These are phyloP conservation scores for Teratosphaeria pseudoeucalypti DNA, from an alignment of 2,329 filamentous ascomycete species.

Conservation along the genomic window DNA sequence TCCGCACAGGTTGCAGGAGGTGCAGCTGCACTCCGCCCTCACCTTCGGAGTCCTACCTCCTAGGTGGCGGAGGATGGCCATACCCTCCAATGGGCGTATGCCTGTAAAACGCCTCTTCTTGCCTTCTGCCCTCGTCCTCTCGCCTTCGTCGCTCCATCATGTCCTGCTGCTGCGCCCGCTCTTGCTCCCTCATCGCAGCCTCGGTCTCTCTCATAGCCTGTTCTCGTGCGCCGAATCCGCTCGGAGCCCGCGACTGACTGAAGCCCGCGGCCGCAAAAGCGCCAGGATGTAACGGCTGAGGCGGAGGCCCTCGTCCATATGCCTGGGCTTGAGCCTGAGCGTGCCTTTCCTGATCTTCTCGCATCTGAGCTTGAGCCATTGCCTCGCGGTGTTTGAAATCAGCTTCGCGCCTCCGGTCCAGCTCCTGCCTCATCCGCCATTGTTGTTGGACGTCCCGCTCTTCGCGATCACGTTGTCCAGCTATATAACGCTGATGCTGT, in stretches of 20 bases:
- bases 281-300: constrained; percentile 2
- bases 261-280: not conserved
- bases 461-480: not conserved
- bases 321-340: constrained; percentile 5
- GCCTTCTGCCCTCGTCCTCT: not conserved
- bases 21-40: not conserved
- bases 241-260: constrained; percentile 1
- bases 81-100: not conserved
- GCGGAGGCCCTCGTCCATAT: constrained; percentile 5
- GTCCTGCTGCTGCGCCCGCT: constrained; percentile 1
- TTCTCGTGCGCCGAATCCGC: constrained; percentile 10
- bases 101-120: not conserved
- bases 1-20: not conserved
- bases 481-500: not conserved
- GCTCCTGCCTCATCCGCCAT: not conserved
- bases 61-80: constrained; percentile 4
- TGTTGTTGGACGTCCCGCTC: not conserved
- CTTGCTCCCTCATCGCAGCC: constrained; percentile 11
- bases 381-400: not conserved
- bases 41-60: not conserved
- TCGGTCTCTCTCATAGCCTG: constrained; percentile 16
- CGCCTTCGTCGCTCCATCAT: not conserved
- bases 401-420: not conserved
- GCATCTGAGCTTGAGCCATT: not conserved
- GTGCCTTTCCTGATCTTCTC: not conserved